These are phyloP conservation scores for Nemania serpens DNA, from an alignment of 2,329 filamentous ascomycete species.

Conservation along the genomic window DNA sequence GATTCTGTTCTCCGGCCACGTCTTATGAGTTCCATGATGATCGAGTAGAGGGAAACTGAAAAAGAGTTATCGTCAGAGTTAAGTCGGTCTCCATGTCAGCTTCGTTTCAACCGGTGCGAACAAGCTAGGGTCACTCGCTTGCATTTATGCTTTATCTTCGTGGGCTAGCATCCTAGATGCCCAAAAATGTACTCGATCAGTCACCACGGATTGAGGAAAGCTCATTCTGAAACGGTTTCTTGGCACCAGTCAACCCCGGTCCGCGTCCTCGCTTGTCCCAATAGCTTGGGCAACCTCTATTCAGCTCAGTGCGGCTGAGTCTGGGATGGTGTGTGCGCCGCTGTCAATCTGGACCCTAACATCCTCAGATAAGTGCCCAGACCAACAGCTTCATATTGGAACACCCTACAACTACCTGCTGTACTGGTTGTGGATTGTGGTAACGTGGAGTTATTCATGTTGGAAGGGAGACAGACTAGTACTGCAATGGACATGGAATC, in stretches of 20 bases:
- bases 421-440: no score
- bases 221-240: neutral
- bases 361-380: no score
- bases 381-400: no score
- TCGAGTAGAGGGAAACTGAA: neutral
- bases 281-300: constrained; percentile 2
- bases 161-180: neutral
- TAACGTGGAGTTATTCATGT: no score
- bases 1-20: neutral
- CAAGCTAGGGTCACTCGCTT: neutral
- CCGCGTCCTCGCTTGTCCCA: neutral
- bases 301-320: constrained; percentile 1
- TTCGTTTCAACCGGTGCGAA: neutral
- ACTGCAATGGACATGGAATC: no score
- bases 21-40: neutral
- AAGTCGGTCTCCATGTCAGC: neutral
- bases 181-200: neutral
- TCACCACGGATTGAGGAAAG: neutral
- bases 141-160: neutral
- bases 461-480: no score
- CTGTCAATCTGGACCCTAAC: neutral
- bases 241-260: constrained; percentile 2
- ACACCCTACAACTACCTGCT: no score
- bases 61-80: neutral
- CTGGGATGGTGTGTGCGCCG: neutral